Percentiles rank a stretch among this genome's conserved stretches.
Evolutionary conservation across 768 basidiomycete species (phyloP).

Genomic region (Fistulinella prunicolor): DNA sequence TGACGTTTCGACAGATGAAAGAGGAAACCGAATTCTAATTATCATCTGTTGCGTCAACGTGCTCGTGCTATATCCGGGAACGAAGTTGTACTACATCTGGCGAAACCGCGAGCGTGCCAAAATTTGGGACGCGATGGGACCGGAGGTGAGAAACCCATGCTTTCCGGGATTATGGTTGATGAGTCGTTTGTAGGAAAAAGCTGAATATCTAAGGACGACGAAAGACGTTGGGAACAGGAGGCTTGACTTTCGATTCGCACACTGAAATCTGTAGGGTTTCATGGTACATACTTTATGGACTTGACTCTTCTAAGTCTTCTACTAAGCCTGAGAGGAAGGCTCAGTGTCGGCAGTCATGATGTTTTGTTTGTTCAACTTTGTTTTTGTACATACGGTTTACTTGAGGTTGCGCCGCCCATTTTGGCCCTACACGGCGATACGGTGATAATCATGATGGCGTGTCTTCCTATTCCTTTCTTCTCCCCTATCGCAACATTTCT

Average conservation of each 20-base stretch:
- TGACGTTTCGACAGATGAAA: slow-evolving; percentile 39
- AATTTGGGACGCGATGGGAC: slow-evolving; percentile 57
- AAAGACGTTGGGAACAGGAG: not conserved
- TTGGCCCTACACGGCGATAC: too few species aligned
- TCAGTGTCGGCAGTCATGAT: too few species aligned
- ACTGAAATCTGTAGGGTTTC: not conserved
- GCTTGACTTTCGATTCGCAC: not conserved
- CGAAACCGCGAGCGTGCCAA: slow-evolving; percentile 52
- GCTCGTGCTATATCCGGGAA: slow-evolving; percentile 50
- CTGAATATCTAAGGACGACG: slow-evolving; percentile 38
- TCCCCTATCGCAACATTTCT: not conserved
- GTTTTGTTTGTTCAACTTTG: too few species aligned
- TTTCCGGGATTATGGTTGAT: too few species aligned
- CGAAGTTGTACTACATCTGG: slow-evolving; percentile 57
- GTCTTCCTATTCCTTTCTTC: too few species aligned
- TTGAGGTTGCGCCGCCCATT: too few species aligned
- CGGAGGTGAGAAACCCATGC: slow-evolving; percentile 44
- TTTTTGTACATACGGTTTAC: too few species aligned
- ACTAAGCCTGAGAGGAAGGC: too few species aligned
- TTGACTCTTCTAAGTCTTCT: too few species aligned
- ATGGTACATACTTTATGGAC: too few species aligned
- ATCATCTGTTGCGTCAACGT: slow-evolving; percentile 49
- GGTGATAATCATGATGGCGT: too few species aligned
- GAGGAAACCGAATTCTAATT: slow-evolving; percentile 56
- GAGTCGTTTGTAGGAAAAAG: slow-evolving; percentile 45